Evolutionary conservation across 1,284 basidiomycete genomes (phyloP).

Genomic region (Trametes hirsuta): DNA sequence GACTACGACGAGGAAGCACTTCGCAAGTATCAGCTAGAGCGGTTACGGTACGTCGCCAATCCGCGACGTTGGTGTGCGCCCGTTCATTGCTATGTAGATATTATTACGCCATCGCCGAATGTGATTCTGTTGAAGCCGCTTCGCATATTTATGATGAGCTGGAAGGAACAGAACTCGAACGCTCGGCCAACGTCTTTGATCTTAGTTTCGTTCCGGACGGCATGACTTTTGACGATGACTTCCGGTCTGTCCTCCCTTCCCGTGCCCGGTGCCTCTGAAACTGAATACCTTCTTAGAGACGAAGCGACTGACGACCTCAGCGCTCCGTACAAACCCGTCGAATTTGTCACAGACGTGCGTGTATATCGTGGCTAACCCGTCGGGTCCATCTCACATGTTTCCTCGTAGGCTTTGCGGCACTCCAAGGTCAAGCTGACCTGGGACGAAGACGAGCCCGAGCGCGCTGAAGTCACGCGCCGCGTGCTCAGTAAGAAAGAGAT

Average conservation of each 20-base stretch:
- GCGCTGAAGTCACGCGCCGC: conserved; percentile 80
- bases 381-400: background rate
- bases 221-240: conserved; percentile 88
- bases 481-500: conserved; percentile 82
- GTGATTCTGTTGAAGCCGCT: conserved; percentile 81
- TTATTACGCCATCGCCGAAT: conserved; percentile 95
- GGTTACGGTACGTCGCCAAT: conserved; percentile 70
- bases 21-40: conserved; percentile 91
- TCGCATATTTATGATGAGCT: conserved; percentile 85
- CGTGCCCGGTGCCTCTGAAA: background rate
- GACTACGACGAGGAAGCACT: conserved; percentile 90
- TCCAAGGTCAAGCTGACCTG: conserved; percentile 98
- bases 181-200: conserved; percentile 96
- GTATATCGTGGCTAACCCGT: background rate
- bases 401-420: conserved; percentile 88
- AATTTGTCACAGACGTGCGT: conserved; percentile 92
- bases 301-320: conserved; percentile 76
- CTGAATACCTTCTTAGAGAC: conserved; percentile 56
- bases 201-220: conserved; percentile 92
- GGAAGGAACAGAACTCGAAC: conserved; percentile 95
- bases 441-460: conserved; percentile 97
- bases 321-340: conserved; percentile 78
- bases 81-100: conserved; percentile 60
- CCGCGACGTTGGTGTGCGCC: conserved; percentile 1
- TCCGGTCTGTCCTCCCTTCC: conserved; percentile 51